Evolutionary conservation across 495 filamentous ascomycete genomes (phyloP), one percentile per base, ranked within the genome.

Genomic region (Margaritispora aquatica): DNA sequence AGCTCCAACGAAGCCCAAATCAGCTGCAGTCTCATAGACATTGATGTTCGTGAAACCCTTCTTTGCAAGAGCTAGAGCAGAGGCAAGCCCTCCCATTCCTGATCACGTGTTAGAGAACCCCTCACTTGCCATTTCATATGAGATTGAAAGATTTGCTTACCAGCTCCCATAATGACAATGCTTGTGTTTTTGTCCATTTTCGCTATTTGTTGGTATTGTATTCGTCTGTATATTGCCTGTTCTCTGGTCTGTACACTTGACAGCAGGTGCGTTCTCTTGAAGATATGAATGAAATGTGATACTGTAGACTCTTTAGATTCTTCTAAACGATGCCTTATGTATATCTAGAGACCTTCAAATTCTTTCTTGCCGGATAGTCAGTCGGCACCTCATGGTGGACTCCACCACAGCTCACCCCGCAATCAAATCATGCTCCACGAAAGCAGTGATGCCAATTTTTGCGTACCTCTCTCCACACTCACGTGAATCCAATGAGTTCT

Each of bases 41-140:
- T 86, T 76, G 67, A 92, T 84, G 46, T 85, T 68, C 63, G 79
- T 83, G 72, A 90, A 90, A 15, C 87, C 88, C 68, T 82, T 80
- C 69, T 86, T 84, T 5, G 88, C 87, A 36, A 91, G 78, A 24
- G 87, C 84, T 22, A 92, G 78, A 47, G 88, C 88, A 49, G 71
- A 79, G 44, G 87, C 84, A 34, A 92, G 73, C 27, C 88, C 88
- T 26, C 88, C 88, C 88, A 92, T 92, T 55, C 88, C 88, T 87
- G 64, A 21, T 60, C 51, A 54, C 38, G 51, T 49, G 58, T 60
- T 26, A 60, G 44, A 8, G 7, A 19, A 11, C n/a, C 13, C 17
- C 4, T 13, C 26, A 17, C 19, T 31, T 60, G 19, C 21, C 27
- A 26, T 4, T 19, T 4, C 19, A 19, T 29, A 15, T 22, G 20